Evolutionary conservation across 148 eudicot species (phyloP).

Genomic region (Vaccinium darrowii): DNA sequence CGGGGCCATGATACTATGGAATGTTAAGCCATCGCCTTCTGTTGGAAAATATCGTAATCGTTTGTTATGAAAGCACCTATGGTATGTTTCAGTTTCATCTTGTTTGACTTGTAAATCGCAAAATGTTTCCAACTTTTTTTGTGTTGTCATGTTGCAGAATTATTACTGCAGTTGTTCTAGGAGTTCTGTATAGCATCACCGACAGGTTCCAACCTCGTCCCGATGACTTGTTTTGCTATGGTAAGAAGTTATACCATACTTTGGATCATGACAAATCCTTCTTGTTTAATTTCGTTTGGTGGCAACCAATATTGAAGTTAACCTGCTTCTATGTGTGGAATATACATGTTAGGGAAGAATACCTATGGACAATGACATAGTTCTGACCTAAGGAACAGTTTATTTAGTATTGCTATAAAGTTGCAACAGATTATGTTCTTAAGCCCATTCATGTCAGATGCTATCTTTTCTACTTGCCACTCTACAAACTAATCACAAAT

Average conservation of each 20-base stretch:
- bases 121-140: background rate
- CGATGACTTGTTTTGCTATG: conserved; percentile 84
- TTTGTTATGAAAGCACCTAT: background rate
- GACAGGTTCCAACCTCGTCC: conserved; percentile 71
- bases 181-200: conserved; percentile 70
- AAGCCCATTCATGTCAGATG: background rate
- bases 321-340: background rate
- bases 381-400: background rate
- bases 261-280: background rate
- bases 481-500: conserved; percentile 6
- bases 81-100: conserved; percentile 1
- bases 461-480: background rate
- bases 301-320: background rate
- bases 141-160: conserved; percentile 41
- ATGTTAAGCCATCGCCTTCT: background rate
- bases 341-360: background rate
- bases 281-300: background rate
- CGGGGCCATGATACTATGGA: background rate
- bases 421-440: background rate
- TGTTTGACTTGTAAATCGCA: background rate
- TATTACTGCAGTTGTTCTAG: conserved; percentile 69
- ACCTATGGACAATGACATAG: background rate
- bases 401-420: background rate
- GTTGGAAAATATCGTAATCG: background rate
- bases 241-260: conserved; percentile 29